A percentile compares a stretch with the other conserved stretches of the same genome.
Evolutionary conservation across 371 early-diverging fungal genomes (phyloP).

Genomic region (Dichotomocladium elegans): DNA sequence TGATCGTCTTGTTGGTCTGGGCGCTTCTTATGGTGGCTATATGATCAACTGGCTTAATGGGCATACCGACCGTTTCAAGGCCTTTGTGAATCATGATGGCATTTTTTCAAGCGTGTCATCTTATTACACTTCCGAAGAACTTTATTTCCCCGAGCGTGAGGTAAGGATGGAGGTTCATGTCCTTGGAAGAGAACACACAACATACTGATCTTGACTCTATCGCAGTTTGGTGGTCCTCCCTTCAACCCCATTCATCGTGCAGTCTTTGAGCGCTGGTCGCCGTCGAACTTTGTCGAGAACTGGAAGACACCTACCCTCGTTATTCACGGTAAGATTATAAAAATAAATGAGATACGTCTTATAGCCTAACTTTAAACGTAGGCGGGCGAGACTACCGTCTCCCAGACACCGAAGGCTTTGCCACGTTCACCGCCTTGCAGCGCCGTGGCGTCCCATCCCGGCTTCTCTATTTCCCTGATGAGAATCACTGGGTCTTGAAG

Average conservation of each 20-base stretch:
- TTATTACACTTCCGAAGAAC: slow-evolving; percentile 79
- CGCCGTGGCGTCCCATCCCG: slow-evolving; percentile 69
- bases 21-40: slow-evolving; percentile 83
- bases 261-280: slow-evolving; percentile 67
- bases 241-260: slow-evolving; percentile 47
- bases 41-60: slow-evolving; percentile 78
- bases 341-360: not conserved
- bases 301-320: slow-evolving; percentile 84
- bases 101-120: slow-evolving; percentile 63
- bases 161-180: slow-evolving; percentile 15
- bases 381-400: slow-evolving; percentile 64
- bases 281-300: slow-evolving; percentile 64
- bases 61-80: slow-evolving; percentile 59
- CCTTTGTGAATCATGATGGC: slow-evolving; percentile 83
- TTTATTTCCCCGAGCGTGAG: slow-evolving; percentile 79
- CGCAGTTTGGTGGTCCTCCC: slow-evolving; percentile 67
- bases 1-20: slow-evolving; percentile 62
- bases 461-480: slow-evolving; percentile 79
- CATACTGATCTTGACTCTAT: not conserved
- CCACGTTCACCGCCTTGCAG: slow-evolving; percentile 79
- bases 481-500: slow-evolving; percentile 76
- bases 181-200: not conserved
- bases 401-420: slow-evolving; percentile 65
- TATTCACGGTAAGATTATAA: slow-evolving; percentile 57
- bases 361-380: slow-evolving; percentile 1